phyloP scores from a whole-genome alignment of 305 asterid genomes.

The Lippia alba region DNA sequence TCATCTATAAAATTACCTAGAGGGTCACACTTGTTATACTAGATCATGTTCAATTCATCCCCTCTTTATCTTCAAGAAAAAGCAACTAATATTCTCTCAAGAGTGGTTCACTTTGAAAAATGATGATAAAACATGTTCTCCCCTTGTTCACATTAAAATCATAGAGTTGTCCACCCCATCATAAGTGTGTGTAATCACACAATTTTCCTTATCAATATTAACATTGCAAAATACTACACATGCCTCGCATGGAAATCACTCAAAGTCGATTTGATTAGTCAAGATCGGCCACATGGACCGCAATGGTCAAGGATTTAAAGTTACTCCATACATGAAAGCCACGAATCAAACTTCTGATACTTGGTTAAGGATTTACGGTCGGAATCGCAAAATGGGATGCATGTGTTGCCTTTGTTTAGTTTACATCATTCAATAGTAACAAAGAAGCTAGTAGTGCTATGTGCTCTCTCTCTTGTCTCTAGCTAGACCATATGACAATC shows the following conservation, averaged over 20 bases:
- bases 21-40: constrained; percentile 40
- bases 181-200: no score
- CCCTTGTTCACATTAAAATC: constrained; percentile 9
- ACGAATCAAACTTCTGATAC: no score
- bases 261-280: no score
- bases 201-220: no score
- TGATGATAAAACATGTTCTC: constrained; percentile 27
- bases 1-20: background rate
- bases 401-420: constrained; percentile 45
- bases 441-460: constrained; percentile 38
- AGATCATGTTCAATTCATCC: constrained; percentile 29
- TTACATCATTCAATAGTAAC: constrained; percentile 36
- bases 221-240: no score
- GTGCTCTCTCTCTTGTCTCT: constrained; percentile 44
- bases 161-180: background rate
- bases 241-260: no score
- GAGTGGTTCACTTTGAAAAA: constrained; percentile 13
- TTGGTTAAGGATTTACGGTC: no score
- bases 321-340: no score
- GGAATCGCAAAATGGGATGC: constrained; percentile 35
- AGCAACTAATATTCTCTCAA: constrained; percentile 9
- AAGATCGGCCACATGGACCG: no score
- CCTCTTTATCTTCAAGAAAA: constrained; percentile 38
- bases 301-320: no score
- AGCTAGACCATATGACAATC: constrained; percentile 37